Evolutionary conservation across 805 yeast species (phyloP), one percentile per base, ranked within the genome.

Genomic region (Wickerhamiella brachini): DNA sequence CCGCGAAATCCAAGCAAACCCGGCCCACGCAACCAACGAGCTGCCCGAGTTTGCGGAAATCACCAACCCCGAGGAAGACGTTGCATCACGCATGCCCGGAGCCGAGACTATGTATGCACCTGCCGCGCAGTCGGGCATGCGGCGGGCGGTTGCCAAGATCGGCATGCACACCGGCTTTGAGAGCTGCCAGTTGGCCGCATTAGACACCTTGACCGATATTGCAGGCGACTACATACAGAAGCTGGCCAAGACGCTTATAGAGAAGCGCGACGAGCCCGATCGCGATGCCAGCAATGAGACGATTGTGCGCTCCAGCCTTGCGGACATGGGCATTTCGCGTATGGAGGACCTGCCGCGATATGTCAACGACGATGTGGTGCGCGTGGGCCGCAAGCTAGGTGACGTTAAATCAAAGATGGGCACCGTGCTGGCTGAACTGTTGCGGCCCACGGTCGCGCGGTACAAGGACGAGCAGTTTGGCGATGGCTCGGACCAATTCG

Each of bases 121-220:
- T 2, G 72, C 87, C 13, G 83, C 88, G 9, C 78, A 74, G 58
- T 71, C 79, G 1, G 78, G 85, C 0, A 67, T 93, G 69, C 74
- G 78, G 56, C 79, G 83, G 57, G 77, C 82, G 42, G 78, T 85
- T 0, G 77, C 89, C 18, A 86, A 87, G 54, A 69, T 93, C 18
- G 79, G 85, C 1, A 90, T 93, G 97, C 82, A 86, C 42, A 80
- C 83, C 44, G 98, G 98, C 0, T 93, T 85, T 69, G 97, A 93
- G 67, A 71, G 83, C 0, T 77, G 94, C 0, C 86, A 85, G 57
- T 78, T 83, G 12, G 70, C 73, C 47, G 96, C 97, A 5, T 74
- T 85, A 23, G 83, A 85, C 54, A 76, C 86, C 1, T 67, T 93
- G 51, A 78, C 96, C 0, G 94, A 87, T 57, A 66, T 93, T 31